Conservation (phyloP, 2,329 filamentous ascomycete genomes). For the Fusarium guadeloupense region DNA sequence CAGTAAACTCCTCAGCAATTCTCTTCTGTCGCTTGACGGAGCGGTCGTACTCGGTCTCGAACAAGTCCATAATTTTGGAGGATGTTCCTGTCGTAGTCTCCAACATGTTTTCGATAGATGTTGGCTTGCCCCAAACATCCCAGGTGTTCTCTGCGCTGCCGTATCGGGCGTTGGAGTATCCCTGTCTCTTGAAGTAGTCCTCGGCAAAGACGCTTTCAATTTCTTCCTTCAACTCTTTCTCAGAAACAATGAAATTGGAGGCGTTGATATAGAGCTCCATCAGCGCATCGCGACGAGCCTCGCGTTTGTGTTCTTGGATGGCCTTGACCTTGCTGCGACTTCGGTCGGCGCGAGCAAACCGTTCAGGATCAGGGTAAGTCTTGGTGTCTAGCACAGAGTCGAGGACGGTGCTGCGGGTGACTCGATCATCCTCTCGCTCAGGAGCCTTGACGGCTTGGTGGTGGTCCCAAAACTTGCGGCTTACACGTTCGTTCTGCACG, state of each 20-base stretch:
- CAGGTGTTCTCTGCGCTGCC: conserved; percentile 61
- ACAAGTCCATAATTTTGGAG: conserved; percentile 49
- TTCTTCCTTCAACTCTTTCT: conserved; percentile 76
- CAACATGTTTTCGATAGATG: conserved; percentile 57
- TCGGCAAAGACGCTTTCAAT: conserved; percentile 82
- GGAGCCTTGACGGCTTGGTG: conserved; percentile 65
- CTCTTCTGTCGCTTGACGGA: conserved; percentile 63
- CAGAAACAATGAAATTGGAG: conserved; percentile 83
- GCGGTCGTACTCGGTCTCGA: conserved; percentile 53
- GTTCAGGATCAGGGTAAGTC: conserved; percentile 68
- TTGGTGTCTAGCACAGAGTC: conserved; percentile 58
- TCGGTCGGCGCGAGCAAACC: conserved; percentile 63
- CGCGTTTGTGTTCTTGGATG: conserved; percentile 57
- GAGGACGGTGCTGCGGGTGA: conserved; percentile 75
- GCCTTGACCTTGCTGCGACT: conserved; percentile 57
- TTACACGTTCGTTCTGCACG: conserved; percentile 51
- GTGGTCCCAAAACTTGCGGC: conserved; percentile 58
- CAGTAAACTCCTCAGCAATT: conserved; percentile 67
- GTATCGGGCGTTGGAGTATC: conserved; percentile 41
- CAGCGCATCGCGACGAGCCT: conserved; percentile 73
- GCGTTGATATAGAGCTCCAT: conserved; percentile 93
- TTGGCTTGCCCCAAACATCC: conserved; percentile 59
- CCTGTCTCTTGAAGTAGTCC: conserved; percentile 59
- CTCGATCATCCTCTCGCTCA: conserved; percentile 77
- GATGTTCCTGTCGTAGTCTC: conserved; percentile 47